These are phyloP conservation scores for Spizellomyces punctatus DNA, from an alignment of 192 early-diverging fungal genomes.

Conservation along the genomic window DNA sequence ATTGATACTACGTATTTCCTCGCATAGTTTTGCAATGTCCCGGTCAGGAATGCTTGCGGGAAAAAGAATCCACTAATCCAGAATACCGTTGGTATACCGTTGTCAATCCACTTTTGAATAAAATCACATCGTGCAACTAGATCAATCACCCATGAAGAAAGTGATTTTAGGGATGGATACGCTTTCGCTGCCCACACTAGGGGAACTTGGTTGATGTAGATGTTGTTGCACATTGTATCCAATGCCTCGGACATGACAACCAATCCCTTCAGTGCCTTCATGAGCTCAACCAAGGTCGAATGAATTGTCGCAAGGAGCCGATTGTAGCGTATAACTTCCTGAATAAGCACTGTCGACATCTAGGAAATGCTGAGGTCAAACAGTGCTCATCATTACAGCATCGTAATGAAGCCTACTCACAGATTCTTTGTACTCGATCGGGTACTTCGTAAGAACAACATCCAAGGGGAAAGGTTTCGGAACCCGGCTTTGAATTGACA, in stretches of 20 bases:
- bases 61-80: constrained; percentile 68
- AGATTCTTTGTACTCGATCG: constrained; percentile 61
- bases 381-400: background rate
- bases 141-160: constrained; percentile 58
- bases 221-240: constrained; percentile 59
- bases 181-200: constrained; percentile 55
- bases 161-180: constrained; percentile 59
- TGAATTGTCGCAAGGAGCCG: constrained; percentile 53
- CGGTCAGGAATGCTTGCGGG: constrained; percentile 64
- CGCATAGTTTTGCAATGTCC: constrained; percentile 64
- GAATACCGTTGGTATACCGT: constrained; percentile 56
- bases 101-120: constrained; percentile 62
- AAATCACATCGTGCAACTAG: constrained; percentile 55
- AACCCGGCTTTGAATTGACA: constrained; percentile 47
- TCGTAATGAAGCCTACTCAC: constrained; percentile 2
- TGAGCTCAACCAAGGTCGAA: constrained; percentile 50
- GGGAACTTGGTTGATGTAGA: constrained; percentile 61
- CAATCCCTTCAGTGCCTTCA: constrained; percentile 57
- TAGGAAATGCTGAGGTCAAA: background rate
- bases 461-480: constrained; percentile 57
- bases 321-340: constrained; percentile 67
- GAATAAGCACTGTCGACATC: constrained; percentile 60
- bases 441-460: constrained; percentile 50
- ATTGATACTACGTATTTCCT: constrained; percentile 62
- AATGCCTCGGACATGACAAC: constrained; percentile 61